Percentiles rank a stretch among this genome's conserved stretches.
Conservation (phyloP, 768 basidiomycete genomes). For the Nidula microcarpa region DNA sequence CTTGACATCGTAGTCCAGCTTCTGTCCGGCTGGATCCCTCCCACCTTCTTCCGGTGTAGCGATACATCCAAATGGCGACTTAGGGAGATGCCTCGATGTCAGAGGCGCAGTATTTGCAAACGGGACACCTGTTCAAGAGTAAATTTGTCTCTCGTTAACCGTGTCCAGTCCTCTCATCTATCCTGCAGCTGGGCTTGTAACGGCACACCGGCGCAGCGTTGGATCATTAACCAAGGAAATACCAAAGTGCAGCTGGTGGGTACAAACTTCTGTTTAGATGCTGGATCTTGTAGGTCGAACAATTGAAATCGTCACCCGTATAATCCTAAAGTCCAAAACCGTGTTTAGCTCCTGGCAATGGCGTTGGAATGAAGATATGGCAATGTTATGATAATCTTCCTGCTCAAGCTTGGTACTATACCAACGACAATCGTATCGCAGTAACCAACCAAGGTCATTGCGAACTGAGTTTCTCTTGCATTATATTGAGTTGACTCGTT, state of each 20-base stretch:
- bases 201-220: slow-evolving; percentile 22
- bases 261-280: slow-evolving; percentile 28
- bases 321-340: neutral
- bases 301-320: neutral
- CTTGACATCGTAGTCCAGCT: neutral
- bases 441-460: slow-evolving; percentile 11
- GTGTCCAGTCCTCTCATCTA: neutral
- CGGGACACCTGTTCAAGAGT: slow-evolving; percentile 24
- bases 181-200: slow-evolving; percentile 28
- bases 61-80: slow-evolving; percentile 23
- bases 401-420: slow-evolving; percentile 19
- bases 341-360: slow-evolving; percentile 13
- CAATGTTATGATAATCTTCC: slow-evolving; percentile 16
- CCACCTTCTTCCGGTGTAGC: slow-evolving; percentile 2
- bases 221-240: slow-evolving; percentile 20
- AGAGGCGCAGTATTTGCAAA: slow-evolving; percentile 19
- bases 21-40: slow-evolving; percentile 10
- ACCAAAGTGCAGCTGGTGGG: slow-evolving; percentile 22
- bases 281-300: slow-evolving; percentile 20
- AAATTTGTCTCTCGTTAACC: neutral
- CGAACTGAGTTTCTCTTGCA: neutral
- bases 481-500: too few species aligned
- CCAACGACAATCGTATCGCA: slow-evolving; percentile 17
- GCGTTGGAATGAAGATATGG: slow-evolving; percentile 19
- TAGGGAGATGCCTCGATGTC: slow-evolving; percentile 28